Percentiles rank a stretch among this genome's conserved stretches.
Conservation (phyloP, 2,329 filamentous ascomycete genomes). For the Herpotrichia juniperi region DNA sequence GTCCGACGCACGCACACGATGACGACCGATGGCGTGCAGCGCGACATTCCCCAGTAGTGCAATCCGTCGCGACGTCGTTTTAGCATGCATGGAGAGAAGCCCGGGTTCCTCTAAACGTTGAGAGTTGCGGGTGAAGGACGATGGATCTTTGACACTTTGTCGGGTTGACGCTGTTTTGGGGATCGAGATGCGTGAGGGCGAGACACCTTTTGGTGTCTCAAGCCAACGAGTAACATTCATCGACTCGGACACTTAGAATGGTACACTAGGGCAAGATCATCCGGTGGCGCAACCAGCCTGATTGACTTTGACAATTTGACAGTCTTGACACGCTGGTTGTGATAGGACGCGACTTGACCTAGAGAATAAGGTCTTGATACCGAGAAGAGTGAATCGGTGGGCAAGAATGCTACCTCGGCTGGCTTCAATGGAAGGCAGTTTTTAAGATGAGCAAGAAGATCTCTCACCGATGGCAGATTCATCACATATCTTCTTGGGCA, state of each 20-base stretch:
- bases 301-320: slow-evolving; percentile 13
- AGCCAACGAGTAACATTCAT: background rate
- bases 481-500: too few relatives aligned
- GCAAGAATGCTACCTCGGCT: background rate
- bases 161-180: background rate
- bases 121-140: background rate
- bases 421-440: background rate
- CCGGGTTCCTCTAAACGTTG: background rate
- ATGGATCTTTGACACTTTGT: background rate
- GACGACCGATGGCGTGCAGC: background rate
- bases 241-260: background rate
- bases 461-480: too few relatives aligned
- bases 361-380: background rate
- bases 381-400: background rate
- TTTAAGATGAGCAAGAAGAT: too few relatives aligned
- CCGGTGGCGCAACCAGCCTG: slow-evolving; percentile 2
- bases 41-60: background rate
- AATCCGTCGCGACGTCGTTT: background rate
- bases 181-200: background rate
- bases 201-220: background rate
- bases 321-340: slow-evolving; percentile 5
- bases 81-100: background rate
- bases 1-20: background rate
- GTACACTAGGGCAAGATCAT: background rate
- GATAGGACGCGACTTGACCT: background rate